Conservation (phyloP, 2,329 filamentous ascomycete genomes). For the Verticillium nonalfalfae region DNA sequence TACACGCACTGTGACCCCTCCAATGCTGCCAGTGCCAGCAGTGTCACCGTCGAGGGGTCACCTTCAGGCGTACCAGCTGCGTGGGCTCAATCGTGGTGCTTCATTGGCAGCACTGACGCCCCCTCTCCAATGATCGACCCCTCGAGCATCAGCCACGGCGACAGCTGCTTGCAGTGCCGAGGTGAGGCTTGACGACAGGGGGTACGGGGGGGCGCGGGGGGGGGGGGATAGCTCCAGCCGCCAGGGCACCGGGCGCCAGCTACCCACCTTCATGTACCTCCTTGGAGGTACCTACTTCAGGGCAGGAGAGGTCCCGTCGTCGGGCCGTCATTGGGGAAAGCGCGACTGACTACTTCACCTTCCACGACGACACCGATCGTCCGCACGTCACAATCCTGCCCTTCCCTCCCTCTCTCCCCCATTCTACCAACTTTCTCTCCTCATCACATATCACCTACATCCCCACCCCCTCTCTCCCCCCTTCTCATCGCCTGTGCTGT, state of each 20-base stretch:
- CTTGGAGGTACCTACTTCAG: neutral
- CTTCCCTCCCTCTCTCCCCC: neutral
- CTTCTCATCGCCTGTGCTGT: neutral
- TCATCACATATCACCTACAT: neutral
- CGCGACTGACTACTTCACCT: neutral
- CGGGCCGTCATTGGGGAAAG: neutral
- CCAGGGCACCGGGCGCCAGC: too few species aligned
- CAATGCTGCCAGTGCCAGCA: too few species aligned
- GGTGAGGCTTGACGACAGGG: neutral
- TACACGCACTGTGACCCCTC: neutral
- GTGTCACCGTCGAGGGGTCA: too few species aligned
- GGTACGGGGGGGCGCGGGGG: too few species aligned
- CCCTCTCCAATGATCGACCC: neutral
- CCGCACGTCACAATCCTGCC: neutral
- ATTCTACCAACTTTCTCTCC: neutral
- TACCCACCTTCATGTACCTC: too few species aligned
- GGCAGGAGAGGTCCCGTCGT: neutral
- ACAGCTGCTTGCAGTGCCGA: neutral
- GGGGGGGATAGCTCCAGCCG: too few species aligned
- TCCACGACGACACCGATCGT: neutral
- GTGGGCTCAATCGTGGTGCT: neutral
- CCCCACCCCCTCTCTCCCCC: neutral
- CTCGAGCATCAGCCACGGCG: neutral
- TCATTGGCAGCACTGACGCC: neutral
- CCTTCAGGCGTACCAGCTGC: neutral